Base-by-base conservation (phyloP, 495 filamentous ascomycete species). In the Aspergillus asperescens region DNA sequence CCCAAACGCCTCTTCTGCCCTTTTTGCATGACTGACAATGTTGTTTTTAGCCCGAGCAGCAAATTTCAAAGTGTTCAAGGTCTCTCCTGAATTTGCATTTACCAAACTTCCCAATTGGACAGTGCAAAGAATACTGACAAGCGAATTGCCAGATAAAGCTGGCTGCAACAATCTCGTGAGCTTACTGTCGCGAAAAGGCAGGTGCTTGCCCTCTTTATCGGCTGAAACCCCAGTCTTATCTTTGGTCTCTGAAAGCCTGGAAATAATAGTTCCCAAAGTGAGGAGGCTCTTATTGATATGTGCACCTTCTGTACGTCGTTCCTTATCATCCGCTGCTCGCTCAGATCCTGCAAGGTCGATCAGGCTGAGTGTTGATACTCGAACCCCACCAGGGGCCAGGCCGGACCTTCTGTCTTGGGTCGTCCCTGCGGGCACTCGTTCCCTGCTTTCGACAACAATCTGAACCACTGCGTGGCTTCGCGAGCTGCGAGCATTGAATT, bases 231-330 rank as follows among this genome's bases (percentile, higher is more conserved):
- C 81, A 23, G 86, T 77, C 63, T 89, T 93, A 39, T 95, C 91
- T 62, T 94, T 95, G 46, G 83, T 80, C 34, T 89, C 89, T 7
- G 84, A 85, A 7, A 98, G 76, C 49, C 86, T 83, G 7, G 88
- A 90, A 60, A 98, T 96, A 55, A 98, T 93, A 3, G 88, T 98
- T 19, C 93, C 93, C 3, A 98, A 78, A 2, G 93, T 98, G 46
- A 98, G 81, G 62, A 98, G 74, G 67, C 90, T 95, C 69, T 95
- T 95, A 73, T 98, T 98, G 73, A 98, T 98, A 64, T 98, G 93
- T 27, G 93, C 90, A 42, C 93, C 93, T 71, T 98, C 93, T 28
- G 90, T 88, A 40, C 94, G 81, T 47, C 93, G 78, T 69, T 98
- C 93, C 62, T 97, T 98, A 29, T 84, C 87, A 60, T 98, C 93